Percentiles rank a stretch among this genome's conserved stretches.
Evolutionary conservation across 139 green algal species (phyloP).

Genomic region (Mesostigma viride): DNA sequence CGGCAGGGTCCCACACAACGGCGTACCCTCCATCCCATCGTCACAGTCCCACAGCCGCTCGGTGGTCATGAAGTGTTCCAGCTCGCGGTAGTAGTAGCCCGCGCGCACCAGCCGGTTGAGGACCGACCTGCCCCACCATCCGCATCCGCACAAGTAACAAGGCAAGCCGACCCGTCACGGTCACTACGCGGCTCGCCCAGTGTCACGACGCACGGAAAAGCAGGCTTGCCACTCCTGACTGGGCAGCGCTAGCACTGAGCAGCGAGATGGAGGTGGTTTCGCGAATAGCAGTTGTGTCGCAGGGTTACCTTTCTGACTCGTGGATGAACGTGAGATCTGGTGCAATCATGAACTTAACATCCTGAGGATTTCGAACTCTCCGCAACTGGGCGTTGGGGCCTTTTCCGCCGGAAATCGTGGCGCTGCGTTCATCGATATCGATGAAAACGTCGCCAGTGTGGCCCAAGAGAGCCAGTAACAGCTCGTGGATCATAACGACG

Average conservation of each 20-base stretch:
- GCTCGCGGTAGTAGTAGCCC: conserved; percentile 48
- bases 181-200: neutral
- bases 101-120: conserved; percentile 50
- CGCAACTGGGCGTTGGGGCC: neutral
- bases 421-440: conserved; percentile 7
- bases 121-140: conserved; percentile 48
- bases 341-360: neutral
- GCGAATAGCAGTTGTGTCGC: too few relatives aligned
- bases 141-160: too few relatives aligned
- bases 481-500: conserved; percentile 49
- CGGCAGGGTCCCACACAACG: neutral
- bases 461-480: conserved; percentile 65
- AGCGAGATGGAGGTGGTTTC: too few relatives aligned
- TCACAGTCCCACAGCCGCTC: too few relatives aligned
- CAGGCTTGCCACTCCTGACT: too few relatives aligned
- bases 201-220: too few relatives aligned
- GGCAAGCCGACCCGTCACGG: neutral
- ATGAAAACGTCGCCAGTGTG: conserved; percentile 69
- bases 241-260: too few relatives aligned
- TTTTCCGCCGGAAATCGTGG: neutral
- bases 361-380: neutral
- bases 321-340: neutral
- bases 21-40: neutral
- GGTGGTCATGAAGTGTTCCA: conserved; percentile 51
- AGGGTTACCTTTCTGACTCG: conserved; percentile 1